A percentile compares a stretch with the other conserved stretches of the same genome.
phyloP scores from a whole-genome alignment of 495 filamentous ascomycete genomes.

The Halenospora varia region DNA sequence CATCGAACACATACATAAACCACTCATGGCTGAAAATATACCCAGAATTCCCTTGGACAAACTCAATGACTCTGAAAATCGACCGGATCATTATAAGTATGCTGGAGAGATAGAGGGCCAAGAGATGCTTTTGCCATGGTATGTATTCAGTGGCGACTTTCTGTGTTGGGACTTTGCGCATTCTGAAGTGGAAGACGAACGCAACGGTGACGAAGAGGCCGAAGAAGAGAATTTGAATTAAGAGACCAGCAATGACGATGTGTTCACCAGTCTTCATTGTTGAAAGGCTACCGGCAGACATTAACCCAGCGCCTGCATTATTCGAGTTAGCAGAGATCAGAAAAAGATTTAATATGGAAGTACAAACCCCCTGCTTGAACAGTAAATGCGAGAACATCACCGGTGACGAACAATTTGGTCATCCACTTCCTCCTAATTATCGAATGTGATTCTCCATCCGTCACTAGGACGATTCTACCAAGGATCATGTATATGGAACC shows the following conservation, averaged over 20 bases:
- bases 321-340: not conserved
- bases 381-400: constrained; percentile 40
- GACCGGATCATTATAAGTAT: constrained; percentile 56
- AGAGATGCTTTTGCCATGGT: constrained; percentile 42
- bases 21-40: constrained; percentile 30
- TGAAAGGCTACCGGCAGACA: not conserved
- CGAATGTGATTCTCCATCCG: constrained; percentile 38
- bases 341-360: not conserved
- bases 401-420: constrained; percentile 41
- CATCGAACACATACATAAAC: constrained; percentile 44
- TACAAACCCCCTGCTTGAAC: constrained; percentile 30
- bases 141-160: not conserved
- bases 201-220: constrained; percentile 42
- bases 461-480: constrained; percentile 37
- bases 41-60: constrained; percentile 42
- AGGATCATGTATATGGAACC: constrained; percentile 53
- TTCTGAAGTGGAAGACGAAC: constrained; percentile 8
- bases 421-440: constrained; percentile 35
- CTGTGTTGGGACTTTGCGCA: not conserved
- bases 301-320: constrained; percentile 21
- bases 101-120: constrained; percentile 46
- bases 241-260: constrained; percentile 37
- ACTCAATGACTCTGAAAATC: constrained; percentile 60
- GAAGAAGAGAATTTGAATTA: constrained; percentile 47
- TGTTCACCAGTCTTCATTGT: constrained; percentile 18